phyloP scores from a whole-genome alignment of 371 early-diverging fungal species.

The Lichtheimia corymbifera region DNA sequence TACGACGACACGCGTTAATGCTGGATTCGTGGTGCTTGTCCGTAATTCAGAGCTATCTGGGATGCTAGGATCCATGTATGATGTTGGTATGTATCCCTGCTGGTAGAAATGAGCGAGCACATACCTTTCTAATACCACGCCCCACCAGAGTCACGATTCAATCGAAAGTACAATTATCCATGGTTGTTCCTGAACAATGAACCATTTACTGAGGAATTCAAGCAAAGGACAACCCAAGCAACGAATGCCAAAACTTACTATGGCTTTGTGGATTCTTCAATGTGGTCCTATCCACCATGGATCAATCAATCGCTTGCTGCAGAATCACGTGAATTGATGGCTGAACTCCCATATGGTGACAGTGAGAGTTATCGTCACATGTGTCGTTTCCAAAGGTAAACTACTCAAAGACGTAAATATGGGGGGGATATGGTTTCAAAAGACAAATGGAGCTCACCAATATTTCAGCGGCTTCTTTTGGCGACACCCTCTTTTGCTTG shows the following conservation, averaged over 20 bases:
- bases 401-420: constrained; percentile 10
- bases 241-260: constrained; percentile 57
- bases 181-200: constrained; percentile 79
- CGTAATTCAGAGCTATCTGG: constrained; percentile 76
- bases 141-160: constrained; percentile 69
- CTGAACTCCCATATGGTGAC: constrained; percentile 80
- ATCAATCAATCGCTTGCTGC: constrained; percentile 72
- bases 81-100: constrained; percentile 36
- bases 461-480: constrained; percentile 79
- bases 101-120: neutral
- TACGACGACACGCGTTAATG: constrained; percentile 43
- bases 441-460: neutral
- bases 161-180: constrained; percentile 77
- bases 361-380: constrained; percentile 91
- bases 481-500: constrained; percentile 63
- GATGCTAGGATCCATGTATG: constrained; percentile 63
- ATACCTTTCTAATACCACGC: neutral
- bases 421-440: neutral
- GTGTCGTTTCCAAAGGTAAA: constrained; percentile 78
- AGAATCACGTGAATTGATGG: constrained; percentile 54
- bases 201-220: constrained; percentile 69
- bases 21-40: constrained; percentile 60
- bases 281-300: constrained; percentile 86
- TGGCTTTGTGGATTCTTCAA: constrained; percentile 51
- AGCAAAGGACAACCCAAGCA: constrained; percentile 31